Percentiles rank a stretch among this genome's conserved stretches.
These are phyloP conservation scores for Yamadazyma conglobata DNA, from an alignment of 1,139 yeast genomes.

Conservation along the genomic window DNA sequence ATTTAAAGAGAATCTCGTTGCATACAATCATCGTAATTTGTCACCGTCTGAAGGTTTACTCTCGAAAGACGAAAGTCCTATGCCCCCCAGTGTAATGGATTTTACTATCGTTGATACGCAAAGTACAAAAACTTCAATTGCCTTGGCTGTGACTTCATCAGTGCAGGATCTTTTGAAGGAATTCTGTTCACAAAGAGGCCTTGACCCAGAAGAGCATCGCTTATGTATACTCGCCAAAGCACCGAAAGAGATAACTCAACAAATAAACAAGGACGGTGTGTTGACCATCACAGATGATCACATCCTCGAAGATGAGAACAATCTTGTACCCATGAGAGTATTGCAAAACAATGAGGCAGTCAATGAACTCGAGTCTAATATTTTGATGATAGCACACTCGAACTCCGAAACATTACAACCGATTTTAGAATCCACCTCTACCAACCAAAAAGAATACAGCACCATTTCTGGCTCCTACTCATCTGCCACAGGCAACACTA, in stretches of 20 bases:
- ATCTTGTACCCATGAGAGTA: conserved; percentile 6
- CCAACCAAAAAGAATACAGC: too few species aligned
- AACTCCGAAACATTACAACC: conserved; percentile 9
- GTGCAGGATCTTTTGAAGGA: conserved; percentile 32
- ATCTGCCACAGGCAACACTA: conserved; percentile 9
- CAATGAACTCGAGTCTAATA: conserved; percentile 19
- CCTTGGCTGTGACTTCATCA: conserved; percentile 17
- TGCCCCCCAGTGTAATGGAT: too few species aligned
- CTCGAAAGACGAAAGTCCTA: conserved; percentile 1
- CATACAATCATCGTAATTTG: conserved; percentile 9
- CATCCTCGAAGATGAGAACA: conserved; percentile 2
- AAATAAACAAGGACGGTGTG: conserved; percentile 6
- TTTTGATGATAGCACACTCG: conserved; percentile 23
- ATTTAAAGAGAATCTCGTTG: conserved; percentile 25
- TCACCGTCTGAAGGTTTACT: too few species aligned
- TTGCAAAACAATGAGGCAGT: conserved; percentile 22
- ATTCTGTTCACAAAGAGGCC: conserved; percentile 28
- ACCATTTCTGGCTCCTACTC: too few species aligned
- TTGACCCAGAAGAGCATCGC: conserved; percentile 24
- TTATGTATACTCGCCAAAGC: conserved; percentile 16
- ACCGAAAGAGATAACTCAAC: conserved; percentile 3
- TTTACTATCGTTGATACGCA: conserved; percentile 10
- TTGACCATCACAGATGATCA: conserved; percentile 12
- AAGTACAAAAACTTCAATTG: conserved; percentile 7
- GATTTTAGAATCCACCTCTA: conserved; percentile 6